Base-by-base conservation (phyloP, 257 asterid species). In the Catharanthus roseus region DNA sequence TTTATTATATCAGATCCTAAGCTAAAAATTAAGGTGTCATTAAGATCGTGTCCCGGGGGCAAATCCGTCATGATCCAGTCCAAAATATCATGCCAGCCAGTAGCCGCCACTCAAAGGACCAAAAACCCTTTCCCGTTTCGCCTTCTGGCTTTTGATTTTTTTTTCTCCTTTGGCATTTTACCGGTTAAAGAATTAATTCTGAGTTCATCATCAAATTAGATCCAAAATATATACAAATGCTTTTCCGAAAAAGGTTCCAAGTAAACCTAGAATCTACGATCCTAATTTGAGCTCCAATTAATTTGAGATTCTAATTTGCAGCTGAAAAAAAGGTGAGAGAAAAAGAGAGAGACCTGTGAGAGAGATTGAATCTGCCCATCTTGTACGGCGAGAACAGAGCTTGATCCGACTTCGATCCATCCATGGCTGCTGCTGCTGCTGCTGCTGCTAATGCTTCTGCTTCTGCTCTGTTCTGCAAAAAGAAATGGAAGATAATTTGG, bases 361-460 rank as follows among this genome's bases (percentile, higher is more conserved):
- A 91, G 16, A 93, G 97, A 65, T 83, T 47, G 82, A 87, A 84
- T 24, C 77, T 86, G 51, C 90, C 96, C 95, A 93, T 83, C 84
- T 84, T 81, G 91, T 78, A 93, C n/a, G 97, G 95, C 36, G 98
- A 85, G 73, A 93, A 90, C 51, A 93, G 97, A 65, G 87, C 79
- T 75, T 81, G 85, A 79, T 79, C 84, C 41, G 82, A 41, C 71
- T 73, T 68, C 65, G 80, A 74, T 80, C 77, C 85, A n/a, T 86
- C 87, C 89, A 86, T 45, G 15, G 16, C 36, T 44, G 66, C 5
- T 58, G n/a, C n/a, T n/a, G n/a, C n/a, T n/a, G n/a, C n/a, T n/a
- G n/a, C n/a, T n/a, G n/a, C n/a, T n/a, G n/a, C n/a, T n/a, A n/a
- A n/a, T n/a, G n/a, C n/a, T n/a, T n/a, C n/a, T n/a, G n/a, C n/a